Evolutionary conservation across 208 protist genomes (phyloP), one percentile per base, ranked within the genome.

Genomic region (Crithidia acanthocephali): DNA sequence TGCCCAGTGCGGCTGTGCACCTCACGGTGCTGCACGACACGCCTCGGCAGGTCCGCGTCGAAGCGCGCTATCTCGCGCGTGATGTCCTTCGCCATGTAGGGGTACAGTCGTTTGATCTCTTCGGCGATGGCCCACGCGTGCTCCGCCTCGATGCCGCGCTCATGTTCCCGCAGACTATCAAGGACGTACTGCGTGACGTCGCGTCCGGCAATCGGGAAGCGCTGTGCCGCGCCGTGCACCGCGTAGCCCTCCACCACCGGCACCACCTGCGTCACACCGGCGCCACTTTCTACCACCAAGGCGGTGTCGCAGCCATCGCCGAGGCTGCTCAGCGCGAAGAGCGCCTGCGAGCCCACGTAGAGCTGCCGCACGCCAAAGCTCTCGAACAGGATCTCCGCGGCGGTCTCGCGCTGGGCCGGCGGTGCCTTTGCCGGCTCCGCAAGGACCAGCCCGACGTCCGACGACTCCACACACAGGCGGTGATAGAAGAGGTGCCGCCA

Each of bases 331-430:
- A 99, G 85, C 16, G 97, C 96, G 2, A 99, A 90, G 23, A 98
- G 95, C n/a, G 97, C 97, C 82, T 99, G 98, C 16, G 99, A 95
- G 25, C 97, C 98, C 80, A 99, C 98, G 81, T 99, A 99, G 25
- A 99, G 84, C 30, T 93, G 94, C 35, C 87, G 86, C 42, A 99
- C 99, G 72, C 99, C 99, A 79, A 99, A 99, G 6, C 97, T 99
- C 80, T 99, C 99, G 76, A 99, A 99, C 96, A 99, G 98, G 57
- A 99, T 96, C 76, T 99, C 98, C 20, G 98, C 98, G 2, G 92
- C 98, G 55, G 95, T 95, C 85, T 99, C 98, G 63, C 84, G 92
- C 82, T 99, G 99, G 78, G 99, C 98, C 22, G 98, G 98, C 22
- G 98, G 79, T 79, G 99, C 99, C 42, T 98, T 76, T 10, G 98